phyloP scores from a whole-genome alignment of 352 stramenopile genomes.

The Pythium guiyangense region DNA sequence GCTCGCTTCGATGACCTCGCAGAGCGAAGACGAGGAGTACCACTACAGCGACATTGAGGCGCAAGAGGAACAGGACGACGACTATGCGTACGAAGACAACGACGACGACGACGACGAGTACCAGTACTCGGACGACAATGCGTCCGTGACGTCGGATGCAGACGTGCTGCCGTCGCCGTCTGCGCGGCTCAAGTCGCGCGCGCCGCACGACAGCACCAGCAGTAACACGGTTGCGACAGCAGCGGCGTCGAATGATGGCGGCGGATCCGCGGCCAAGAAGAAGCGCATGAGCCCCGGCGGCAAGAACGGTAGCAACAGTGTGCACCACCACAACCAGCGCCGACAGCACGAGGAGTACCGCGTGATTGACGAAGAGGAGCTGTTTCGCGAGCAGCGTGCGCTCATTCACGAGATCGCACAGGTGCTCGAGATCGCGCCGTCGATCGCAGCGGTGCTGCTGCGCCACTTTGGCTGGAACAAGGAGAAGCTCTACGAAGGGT shows the following conservation, averaged over 20 bases:
- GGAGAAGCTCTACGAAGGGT: constrained; percentile 87
- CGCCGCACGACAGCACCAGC: constrained; percentile 13
- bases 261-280: constrained; percentile 57
- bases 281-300: constrained; percentile 48
- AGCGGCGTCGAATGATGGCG: constrained; percentile 32
- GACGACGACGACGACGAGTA: constrained; percentile 45
- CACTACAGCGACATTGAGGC: constrained; percentile 81
- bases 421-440: constrained; percentile 63
- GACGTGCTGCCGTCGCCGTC: constrained; percentile 11
- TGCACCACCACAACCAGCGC: constrained; percentile 20
- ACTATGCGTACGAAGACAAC: constrained; percentile 14
- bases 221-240: constrained; percentile 4
- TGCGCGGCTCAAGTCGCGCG: constrained; percentile 25
- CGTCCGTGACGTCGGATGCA: constrained; percentile 20
- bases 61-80: constrained; percentile 30
- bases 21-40: constrained; percentile 58
- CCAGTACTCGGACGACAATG: constrained; percentile 61
- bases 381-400: constrained; percentile 58
- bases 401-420: constrained; percentile 72
- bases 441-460: constrained; percentile 70
- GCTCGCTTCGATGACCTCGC: constrained; percentile 9
- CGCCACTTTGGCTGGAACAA: constrained; percentile 88
- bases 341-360: constrained; percentile 55
- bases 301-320: constrained; percentile 4
- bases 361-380: constrained; percentile 79